Evolutionary conservation across 106 monocot genomes (phyloP), one percentile per base, ranked within the genome.

Genomic region (Triglochin maritima): DNA sequence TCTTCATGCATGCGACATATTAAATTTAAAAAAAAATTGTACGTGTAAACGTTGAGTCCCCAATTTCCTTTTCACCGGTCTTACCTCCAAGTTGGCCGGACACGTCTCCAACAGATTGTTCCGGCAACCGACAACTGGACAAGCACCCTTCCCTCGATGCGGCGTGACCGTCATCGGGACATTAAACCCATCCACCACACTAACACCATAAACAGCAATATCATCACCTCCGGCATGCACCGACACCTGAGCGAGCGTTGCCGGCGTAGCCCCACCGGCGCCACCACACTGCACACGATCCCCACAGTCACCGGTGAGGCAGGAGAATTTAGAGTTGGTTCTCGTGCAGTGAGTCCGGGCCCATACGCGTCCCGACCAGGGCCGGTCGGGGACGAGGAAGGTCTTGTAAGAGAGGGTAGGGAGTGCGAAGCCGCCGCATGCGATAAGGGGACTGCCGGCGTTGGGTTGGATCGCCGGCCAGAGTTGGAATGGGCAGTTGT

Each of bases 151-250:
- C 9, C 93, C 93, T 52, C 82, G 82, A 69, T 94, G 93, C 4
- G 93, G 93, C 0, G 93, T 89, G 5, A 94, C 66, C 4, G 86
- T 80, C 84, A 89, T 69, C 14, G 75, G 75, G 46, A 93, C 65
- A 71, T 89, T 94, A 82, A 80, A 94, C 13, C 93, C 93, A 74
- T 94, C 93, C 47, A 94, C 93, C 9, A 89, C 69, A 80, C 85
- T 86, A 48, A 94, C 86, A 63, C 84, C 82, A 73, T 86, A 94
- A 44, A 84, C 86, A 52, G 78, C 64, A 45, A 72, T 75, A 64
- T 85, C 84, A 42, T 14, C 78, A 70, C 49, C 59, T 52, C 76
- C 77, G 54, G 80, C 80, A 78, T 82, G 84, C 65, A 94, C 80
- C 46, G 83, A 66, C 73, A 89, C 8, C 82, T 87, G 83, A 5